Conservation (phyloP, 805 yeast genomes). For the Saccharomycopsis oosterbeekiorum region DNA sequence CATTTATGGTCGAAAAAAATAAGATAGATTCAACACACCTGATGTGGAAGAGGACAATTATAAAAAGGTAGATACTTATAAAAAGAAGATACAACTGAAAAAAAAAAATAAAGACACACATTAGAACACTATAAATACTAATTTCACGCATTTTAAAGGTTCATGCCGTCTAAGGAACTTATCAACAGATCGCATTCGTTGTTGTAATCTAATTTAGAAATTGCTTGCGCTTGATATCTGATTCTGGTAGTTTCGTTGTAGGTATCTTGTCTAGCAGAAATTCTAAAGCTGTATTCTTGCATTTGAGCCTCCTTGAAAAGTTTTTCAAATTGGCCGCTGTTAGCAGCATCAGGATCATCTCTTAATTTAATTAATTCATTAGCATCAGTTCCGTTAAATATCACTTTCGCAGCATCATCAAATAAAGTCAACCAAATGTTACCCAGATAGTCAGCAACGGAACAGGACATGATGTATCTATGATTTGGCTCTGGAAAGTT, state of each 20-base stretch:
- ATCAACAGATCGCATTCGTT: slow-evolving; percentile 53
- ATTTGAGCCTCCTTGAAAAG: slow-evolving; percentile 43
- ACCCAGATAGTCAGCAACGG: slow-evolving; percentile 73
- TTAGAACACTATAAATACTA: background rate
- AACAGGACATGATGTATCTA: slow-evolving; percentile 69
- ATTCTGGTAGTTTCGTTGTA: slow-evolving; percentile 72
- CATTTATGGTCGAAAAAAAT: background rate
- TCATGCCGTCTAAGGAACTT: slow-evolving; percentile 30
- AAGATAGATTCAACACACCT: background rate
- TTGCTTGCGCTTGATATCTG: slow-evolving; percentile 56
- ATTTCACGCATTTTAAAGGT: slow-evolving; percentile 17
- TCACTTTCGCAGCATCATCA: slow-evolving; percentile 67
- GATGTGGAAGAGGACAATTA: background rate
- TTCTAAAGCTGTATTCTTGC: slow-evolving; percentile 63
- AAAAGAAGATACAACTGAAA: background rate
- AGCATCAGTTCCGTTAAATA: slow-evolving; percentile 51
- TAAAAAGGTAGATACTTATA: background rate
- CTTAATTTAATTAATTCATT: slow-evolving; percentile 47
- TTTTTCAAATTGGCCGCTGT: slow-evolving; percentile 36
- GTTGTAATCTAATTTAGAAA: slow-evolving; percentile 43
- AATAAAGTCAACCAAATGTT: slow-evolving; percentile 81
- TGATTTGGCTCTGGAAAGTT: slow-evolving; percentile 59
- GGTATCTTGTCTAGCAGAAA: slow-evolving; percentile 74
- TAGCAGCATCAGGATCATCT: slow-evolving; percentile 29
- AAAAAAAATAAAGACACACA: background rate